Base-by-base conservation (phyloP, 108 stramenopile genomes). In the Skeletonema menzelii region DNA sequence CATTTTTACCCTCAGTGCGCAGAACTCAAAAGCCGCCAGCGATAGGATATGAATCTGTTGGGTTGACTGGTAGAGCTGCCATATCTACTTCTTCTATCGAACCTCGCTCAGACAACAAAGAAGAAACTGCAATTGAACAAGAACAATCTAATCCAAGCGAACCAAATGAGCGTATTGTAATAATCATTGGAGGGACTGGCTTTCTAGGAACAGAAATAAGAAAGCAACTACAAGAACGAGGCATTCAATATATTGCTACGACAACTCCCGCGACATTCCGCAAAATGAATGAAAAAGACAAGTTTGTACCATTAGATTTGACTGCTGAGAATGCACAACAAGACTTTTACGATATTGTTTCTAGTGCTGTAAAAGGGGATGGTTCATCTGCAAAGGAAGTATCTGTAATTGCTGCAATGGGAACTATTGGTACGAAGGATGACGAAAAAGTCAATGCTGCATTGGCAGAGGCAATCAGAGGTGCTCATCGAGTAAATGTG, bases 371-470 rank as follows among this genome's bases (percentile, higher is more conserved):
- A 22, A 53, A 53, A 24, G 49, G 5, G 7, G 8, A 53, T 53
- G 20, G 7, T 22, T 8, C 20, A 22, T 8, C 19, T 22, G 20
- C 49, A 53, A 53, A 53, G 8, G 49, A 53, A 24, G 3, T 42
- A 17, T 27, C 59, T 17, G 30, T 60, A 14, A 60, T 60, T 60
- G 28, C 59, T 17, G 38, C 59, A n/a, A 60, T 60, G 28, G 59
- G 59, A 19, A 42, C 11, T 35, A 60, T 60, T 10, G 38, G 38
- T 17, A 32, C 59, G 7, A 35, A 35, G 17, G 59, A 60, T 19
- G 59, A 60, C 11, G 59, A 60, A 42, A 42, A 42, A 8, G 38
- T 60, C 17, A 60, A 60, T 60, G 22, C 59, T 17, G 59, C 59
- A 8, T 6, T 35, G n/a, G 30, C 17, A 35, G 17, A 60, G 11